phyloP scores from a whole-genome alignment of 2,329 filamentous ascomycete genomes.

The Chaetomiaceae sp. region DNA sequence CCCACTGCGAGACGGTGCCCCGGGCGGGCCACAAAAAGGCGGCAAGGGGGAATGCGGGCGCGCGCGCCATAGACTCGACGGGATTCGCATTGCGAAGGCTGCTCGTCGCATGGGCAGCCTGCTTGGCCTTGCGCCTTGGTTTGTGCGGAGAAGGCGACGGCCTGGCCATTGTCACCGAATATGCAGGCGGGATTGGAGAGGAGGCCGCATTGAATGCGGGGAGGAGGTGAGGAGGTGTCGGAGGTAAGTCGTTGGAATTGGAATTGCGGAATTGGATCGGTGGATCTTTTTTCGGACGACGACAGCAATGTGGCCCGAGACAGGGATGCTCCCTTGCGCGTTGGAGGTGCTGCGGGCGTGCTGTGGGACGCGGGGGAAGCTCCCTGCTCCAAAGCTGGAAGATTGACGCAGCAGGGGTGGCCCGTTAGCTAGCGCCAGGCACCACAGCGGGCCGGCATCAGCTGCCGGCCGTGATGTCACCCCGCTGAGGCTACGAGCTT shows the following conservation, averaged over 20 bases:
- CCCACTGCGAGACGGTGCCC: slow-evolving; percentile 82
- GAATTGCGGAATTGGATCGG: not conserved
- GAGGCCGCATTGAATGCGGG: slow-evolving; percentile 24
- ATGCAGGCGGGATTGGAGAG: slow-evolving; percentile 9
- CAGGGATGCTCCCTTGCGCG: slow-evolving; percentile 6
- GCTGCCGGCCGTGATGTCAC: slow-evolving; percentile 7
- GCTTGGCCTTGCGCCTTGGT: slow-evolving; percentile 54
- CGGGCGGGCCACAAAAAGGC: slow-evolving; percentile 93
- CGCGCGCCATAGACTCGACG: slow-evolving; percentile 44
- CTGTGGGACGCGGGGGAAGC: slow-evolving; percentile 2
- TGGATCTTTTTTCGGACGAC: slow-evolving; percentile 3
- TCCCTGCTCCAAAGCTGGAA: too few relatives aligned
- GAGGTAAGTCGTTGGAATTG: not conserved
- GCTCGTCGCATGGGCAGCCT: slow-evolving; percentile 38
- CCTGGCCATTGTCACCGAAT: slow-evolving; percentile 43
- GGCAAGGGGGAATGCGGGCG: slow-evolving; percentile 81
- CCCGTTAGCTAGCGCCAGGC: not conserved
- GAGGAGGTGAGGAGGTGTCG: not conserved
- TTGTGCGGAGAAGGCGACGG: slow-evolving; percentile 52
- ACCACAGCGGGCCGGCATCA: slow-evolving; percentile 16
- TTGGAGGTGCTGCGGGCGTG: not conserved
- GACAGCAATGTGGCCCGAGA: slow-evolving; percentile 21
- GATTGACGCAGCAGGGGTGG: too few relatives aligned
- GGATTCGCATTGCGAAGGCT: slow-evolving; percentile 24
- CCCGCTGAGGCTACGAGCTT: not conserved